Conservation (phyloP, 805 yeast genomes). For the Metschnikowia vanudenii region DNA sequence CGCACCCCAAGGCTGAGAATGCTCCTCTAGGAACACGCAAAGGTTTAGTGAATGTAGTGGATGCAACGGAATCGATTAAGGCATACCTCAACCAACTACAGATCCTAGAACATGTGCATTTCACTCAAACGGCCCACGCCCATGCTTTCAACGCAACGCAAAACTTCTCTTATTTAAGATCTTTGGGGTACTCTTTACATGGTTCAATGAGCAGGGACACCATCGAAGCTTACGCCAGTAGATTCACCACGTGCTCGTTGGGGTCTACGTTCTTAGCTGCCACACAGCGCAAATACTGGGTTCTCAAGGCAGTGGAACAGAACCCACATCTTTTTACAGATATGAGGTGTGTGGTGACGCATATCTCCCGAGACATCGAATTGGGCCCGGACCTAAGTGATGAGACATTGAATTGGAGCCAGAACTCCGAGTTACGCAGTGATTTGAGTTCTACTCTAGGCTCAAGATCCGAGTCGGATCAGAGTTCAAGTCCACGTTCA, state of each 20-base stretch:
- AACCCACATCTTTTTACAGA: constrained; percentile 8
- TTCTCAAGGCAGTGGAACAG: constrained; percentile 24
- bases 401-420: too few species aligned
- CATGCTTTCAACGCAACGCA: constrained; percentile 12
- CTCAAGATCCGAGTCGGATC: not conserved
- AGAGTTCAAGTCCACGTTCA: too few species aligned
- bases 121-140: constrained; percentile 9
- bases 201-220: constrained; percentile 27
- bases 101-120: constrained; percentile 30
- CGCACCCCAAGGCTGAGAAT: constrained; percentile 16
- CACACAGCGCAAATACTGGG: constrained; percentile 24
- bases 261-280: constrained; percentile 18
- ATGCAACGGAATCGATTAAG: constrained; percentile 26
- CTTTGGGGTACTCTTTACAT: constrained; percentile 34
- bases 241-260: constrained; percentile 17
- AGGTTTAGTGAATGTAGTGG: constrained; percentile 30
- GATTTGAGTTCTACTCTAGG: not conserved
- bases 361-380: constrained; percentile 14
- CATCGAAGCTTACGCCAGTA: constrained; percentile 18
- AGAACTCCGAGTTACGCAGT: too few species aligned
- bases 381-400: not conserved
- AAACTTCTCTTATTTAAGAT: constrained; percentile 28
- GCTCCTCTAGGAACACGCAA: constrained; percentile 25
- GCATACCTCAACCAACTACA: constrained; percentile 40
- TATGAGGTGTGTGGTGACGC: constrained; percentile 43